A percentile compares a stretch with the other conserved stretches of the same genome.
Conservation (phyloP, 1,139 yeast genomes). For the Kazachstania sp. region DNA sequence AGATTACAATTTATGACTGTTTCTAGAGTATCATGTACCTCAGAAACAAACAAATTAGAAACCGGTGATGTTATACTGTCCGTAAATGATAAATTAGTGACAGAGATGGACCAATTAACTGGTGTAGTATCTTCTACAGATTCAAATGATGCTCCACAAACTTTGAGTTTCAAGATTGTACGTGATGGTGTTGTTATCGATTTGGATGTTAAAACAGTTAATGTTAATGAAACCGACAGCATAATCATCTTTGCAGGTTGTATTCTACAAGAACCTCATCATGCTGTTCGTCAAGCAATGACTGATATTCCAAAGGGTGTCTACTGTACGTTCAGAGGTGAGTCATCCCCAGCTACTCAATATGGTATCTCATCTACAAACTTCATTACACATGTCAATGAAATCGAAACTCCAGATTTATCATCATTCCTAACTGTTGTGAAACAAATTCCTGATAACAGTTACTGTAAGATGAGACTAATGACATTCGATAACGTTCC, state of each 20-base stretch:
- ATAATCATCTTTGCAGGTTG: slow-evolving; percentile 80
- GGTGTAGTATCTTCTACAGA: slow-evolving; percentile 38
- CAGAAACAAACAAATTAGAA: slow-evolving; percentile 35
- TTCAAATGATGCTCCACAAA: slow-evolving; percentile 26
- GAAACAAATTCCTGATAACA: slow-evolving; percentile 60
- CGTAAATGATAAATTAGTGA: slow-evolving; percentile 55
- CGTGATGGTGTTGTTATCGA: slow-evolving; percentile 50
- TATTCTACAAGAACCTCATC: slow-evolving; percentile 56
- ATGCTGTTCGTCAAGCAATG: slow-evolving; percentile 68
- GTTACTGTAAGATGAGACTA: slow-evolving; percentile 71
- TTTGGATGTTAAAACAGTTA: slow-evolving; percentile 51
- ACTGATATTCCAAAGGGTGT: slow-evolving; percentile 73
- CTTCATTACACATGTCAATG: slow-evolving; percentile 85
- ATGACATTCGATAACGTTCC: slow-evolving; percentile 84
- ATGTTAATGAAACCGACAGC: slow-evolving; percentile 53
- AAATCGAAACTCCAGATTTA: slow-evolving; percentile 58
- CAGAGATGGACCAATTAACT: slow-evolving; percentile 58
- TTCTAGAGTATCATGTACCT: slow-evolving; percentile 55
- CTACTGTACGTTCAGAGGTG: slow-evolving; percentile 61
- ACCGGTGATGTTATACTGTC: slow-evolving; percentile 69
- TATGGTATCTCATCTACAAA: slow-evolving; percentile 74
- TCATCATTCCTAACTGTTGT: slow-evolving; percentile 58
- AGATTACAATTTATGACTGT: slow-evolving; percentile 68
- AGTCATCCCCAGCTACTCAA: slow-evolving; percentile 81
- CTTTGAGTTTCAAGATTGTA: slow-evolving; percentile 52